Base-by-base conservation (phyloP, 1,284 basidiomycete genomes). In the Pyrrhoderma noxium region DNA sequence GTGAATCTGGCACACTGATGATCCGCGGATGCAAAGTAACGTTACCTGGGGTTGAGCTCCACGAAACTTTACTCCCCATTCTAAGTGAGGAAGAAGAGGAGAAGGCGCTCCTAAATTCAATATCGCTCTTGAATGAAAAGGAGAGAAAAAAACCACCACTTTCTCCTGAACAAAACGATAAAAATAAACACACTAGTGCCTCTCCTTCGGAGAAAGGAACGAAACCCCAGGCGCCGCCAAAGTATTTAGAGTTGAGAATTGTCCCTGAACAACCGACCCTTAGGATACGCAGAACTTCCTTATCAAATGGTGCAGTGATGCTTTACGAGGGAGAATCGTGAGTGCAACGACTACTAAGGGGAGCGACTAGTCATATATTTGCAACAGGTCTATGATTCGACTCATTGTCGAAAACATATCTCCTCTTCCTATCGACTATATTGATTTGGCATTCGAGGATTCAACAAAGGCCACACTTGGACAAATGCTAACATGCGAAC, bases 241-340 rank as follows among this genome's bases (percentile, higher is more conserved):
- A 68, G 38, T 90, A 81, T 61, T 62, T 93, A 58, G 79, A 91
- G 60, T 89, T 85, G 62, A 70, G 75, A 31, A 86, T 97, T 14
- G 81, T 94, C 8, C 82, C 87, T 2, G 83, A 91, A 57, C 90
- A 93, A 61, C 95, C 95, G 3, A 66, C 92, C 27, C 69, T 98
- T 49, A 79, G 89, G 51, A 86, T 96, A 61, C 77, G 89, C 56
- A 76, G 89, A 63, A 88, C 85, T n/a, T 90, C 89, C 4, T 70
- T 96, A 14, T 91, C 85, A 0, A 89, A 95, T 61, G 91, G 91
- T 2, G 90, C 92, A 0, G 71, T 97, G 23, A 94, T 95, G 86
- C 70, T 99, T 48, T 95, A 93, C 62, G 82, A 95, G 49, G 95
- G 95, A 40, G 95, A 99, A 72, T 81, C 70, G 88, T 92, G 57